Evolutionary conservation across 768 basidiomycete species (phyloP).

Genomic region (Lactifluus volemus): DNA sequence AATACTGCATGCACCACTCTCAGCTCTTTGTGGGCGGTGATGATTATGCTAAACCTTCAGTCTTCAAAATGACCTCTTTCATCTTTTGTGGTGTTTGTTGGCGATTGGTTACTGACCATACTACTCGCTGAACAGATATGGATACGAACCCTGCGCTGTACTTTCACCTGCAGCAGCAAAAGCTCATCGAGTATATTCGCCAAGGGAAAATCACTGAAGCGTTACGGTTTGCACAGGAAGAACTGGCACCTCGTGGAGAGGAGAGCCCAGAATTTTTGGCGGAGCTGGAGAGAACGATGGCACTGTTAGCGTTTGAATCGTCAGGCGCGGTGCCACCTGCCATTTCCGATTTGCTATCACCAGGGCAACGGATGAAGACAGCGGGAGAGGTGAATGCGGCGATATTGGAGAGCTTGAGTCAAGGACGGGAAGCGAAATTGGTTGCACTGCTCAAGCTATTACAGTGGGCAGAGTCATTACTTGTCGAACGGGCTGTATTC

Average conservation of each 20-base stretch:
- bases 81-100: neutral
- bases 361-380: conserved; percentile 87
- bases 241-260: conserved; percentile 91
- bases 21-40: conserved; percentile 74
- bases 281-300: conserved; percentile 94
- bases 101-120: conserved; percentile 13
- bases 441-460: conserved; percentile 74
- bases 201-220: conserved; percentile 72
- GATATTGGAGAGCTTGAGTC: conserved; percentile 84
- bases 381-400: conserved; percentile 94
- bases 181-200: conserved; percentile 90
- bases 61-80: conserved; percentile 75
- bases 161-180: conserved; percentile 94
- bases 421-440: conserved; percentile 89
- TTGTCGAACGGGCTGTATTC: conserved; percentile 73
- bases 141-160: conserved; percentile 91
- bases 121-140: conserved; percentile 57
- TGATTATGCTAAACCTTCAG: conserved; percentile 85
- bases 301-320: conserved; percentile 75
- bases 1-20: conserved; percentile 98
- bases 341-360: conserved; percentile 74
- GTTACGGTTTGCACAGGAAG: conserved; percentile 83
- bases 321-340: conserved; percentile 48
- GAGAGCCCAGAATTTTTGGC: conserved; percentile 89
- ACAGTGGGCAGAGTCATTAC: conserved; percentile 78